phyloP scores from a whole-genome alignment of 768 basidiomycete genomes.

The Phanerochaete sordida region DNA sequence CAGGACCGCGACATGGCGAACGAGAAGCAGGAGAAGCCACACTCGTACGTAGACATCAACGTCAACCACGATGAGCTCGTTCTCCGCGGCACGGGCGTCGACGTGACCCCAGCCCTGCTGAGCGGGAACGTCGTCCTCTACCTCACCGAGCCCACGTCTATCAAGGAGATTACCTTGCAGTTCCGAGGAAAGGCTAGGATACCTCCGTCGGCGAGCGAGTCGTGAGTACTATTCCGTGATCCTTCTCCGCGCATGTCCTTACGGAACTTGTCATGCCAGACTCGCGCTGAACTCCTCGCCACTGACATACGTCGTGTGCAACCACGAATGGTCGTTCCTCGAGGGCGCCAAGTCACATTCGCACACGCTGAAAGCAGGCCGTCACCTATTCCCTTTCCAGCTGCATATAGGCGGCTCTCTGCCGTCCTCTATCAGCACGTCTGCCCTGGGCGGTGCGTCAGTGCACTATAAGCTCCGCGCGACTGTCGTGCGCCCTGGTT shows the following conservation, averaged over 20 bases:
- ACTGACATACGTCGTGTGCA: constrained; percentile 62
- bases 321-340: constrained; percentile 91
- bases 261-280: constrained; percentile 10
- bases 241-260: constrained; percentile 4
- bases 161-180: constrained; percentile 80
- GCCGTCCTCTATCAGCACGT: constrained; percentile 70
- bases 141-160: constrained; percentile 77
- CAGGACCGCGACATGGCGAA: constrained; percentile 2
- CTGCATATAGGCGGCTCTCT: constrained; percentile 81
- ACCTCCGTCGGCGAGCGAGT: constrained; percentile 52
- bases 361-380: constrained; percentile 94
- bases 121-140: constrained; percentile 79
- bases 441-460: constrained; percentile 52
- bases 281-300: constrained; percentile 39
- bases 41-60: constrained; percentile 66
- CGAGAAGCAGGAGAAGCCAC: constrained; percentile 34
- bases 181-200: constrained; percentile 81
- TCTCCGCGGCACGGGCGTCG: constrained; percentile 76
- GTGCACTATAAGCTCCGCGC: constrained; percentile 91
- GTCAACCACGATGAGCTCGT: constrained; percentile 68
- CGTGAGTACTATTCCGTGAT: constrained; percentile 40
- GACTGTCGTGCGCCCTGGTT: constrained; percentile 72
- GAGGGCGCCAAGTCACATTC: constrained; percentile 74
- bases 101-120: constrained; percentile 79
- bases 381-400: constrained; percentile 90